Evolutionary conservation across 2,329 filamentous ascomycete species (phyloP).

Genomic region (Epichloe sibirici): DNA sequence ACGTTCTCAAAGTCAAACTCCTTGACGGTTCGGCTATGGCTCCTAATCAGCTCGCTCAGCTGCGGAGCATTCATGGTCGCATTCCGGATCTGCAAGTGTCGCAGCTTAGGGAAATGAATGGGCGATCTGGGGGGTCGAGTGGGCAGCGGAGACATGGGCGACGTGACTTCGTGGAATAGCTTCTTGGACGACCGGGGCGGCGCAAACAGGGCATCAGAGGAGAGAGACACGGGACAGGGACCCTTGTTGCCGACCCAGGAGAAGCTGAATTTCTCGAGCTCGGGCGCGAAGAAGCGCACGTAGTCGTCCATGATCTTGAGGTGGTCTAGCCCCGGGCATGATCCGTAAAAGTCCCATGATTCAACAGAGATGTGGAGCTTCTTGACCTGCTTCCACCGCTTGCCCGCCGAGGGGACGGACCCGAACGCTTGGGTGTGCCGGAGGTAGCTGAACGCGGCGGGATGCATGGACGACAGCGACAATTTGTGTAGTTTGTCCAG

Average conservation of each 20-base stretch:
- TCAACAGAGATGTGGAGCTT: constrained; percentile 63
- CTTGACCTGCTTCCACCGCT: constrained; percentile 66
- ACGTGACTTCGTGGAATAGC: constrained; percentile 52
- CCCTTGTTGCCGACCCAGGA: constrained; percentile 67
- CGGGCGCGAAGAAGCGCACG: constrained; percentile 54
- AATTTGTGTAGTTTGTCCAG: constrained; percentile 55
- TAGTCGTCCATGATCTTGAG: constrained; percentile 74
- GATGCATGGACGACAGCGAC: constrained; percentile 62
- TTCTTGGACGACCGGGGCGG: constrained; percentile 41
- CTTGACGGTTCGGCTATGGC: constrained; percentile 54
- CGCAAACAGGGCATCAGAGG: constrained; percentile 57
- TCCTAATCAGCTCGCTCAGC: constrained; percentile 54
- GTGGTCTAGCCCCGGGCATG: constrained; percentile 53
- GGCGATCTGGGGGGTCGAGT: constrained; percentile 38
- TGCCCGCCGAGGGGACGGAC: constrained; percentile 56
- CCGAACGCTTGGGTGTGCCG: constrained; percentile 65
- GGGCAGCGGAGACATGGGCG: constrained; percentile 51
- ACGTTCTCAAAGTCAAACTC: constrained; percentile 76
- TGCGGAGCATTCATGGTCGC: constrained; percentile 58
- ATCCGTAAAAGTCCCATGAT: constrained; percentile 50
- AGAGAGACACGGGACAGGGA: constrained; percentile 59
- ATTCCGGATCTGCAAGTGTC: constrained; percentile 61
- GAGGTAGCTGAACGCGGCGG: constrained; percentile 64
- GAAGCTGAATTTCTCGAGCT: constrained; percentile 60
- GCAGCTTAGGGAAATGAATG: constrained; percentile 55